Base-by-base conservation (phyloP, 129 eudicot species). In the Flaveria ramosissima region DNA sequence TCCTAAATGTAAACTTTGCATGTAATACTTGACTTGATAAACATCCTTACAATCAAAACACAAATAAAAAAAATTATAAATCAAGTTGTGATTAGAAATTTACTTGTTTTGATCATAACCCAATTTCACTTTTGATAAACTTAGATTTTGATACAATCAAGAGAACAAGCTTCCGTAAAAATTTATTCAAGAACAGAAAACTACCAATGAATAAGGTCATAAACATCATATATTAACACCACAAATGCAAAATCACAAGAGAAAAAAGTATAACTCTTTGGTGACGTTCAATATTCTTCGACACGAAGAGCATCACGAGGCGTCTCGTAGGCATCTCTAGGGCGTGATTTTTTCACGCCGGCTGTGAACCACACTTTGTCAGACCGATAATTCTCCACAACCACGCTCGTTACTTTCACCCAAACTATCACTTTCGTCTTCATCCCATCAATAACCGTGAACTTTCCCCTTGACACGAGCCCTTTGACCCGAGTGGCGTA, bases 291-390 rank as follows among this genome's bases (percentile, higher is more conserved):
- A 83, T 83, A 89, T 52, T 91, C 97, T 45, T 85, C 90, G 6
- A 91, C 92, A 62, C 78, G 82, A 56, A 85, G 41, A 20, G 83
- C 92, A 52, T 86, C 87, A 21, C 89, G 83, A 51, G 92, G 92
- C 23, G 84, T 75, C 51, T 89, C 92, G 41, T 88, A 89, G 2
- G 89, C 92, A 36, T 86, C 95, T 70, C 87, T 85, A 26, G 95
- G 78, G 55, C 97, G 85, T 8, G 89, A 85, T 71, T 91, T 91
- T 79, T 91, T 91, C 63, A 91, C 92, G 0, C 97, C 90, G 17
- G 97, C 92, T 1, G 86, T 85, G 77, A 91, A 89, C 91, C 90
- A 89, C 42, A 91, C 89, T 71, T 91, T 91, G 72, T 91, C 97
- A 3, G 90, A 86, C 79, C 84, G 85, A 75, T 85, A 87, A 26